phyloP scores from a whole-genome alignment of 768 basidiomycete species.

The Candolleomyces aberdarensis region DNA sequence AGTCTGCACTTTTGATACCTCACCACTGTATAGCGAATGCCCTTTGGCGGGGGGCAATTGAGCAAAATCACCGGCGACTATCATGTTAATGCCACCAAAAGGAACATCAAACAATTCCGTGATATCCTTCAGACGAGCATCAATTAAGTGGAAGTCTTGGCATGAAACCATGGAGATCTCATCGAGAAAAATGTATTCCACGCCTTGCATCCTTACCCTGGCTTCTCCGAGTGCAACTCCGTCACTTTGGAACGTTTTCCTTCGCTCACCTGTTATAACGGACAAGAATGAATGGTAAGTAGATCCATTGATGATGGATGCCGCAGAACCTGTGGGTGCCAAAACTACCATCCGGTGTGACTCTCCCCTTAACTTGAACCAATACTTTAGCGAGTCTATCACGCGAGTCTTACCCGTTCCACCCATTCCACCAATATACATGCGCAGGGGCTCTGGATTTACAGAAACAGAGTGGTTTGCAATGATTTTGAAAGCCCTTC shows the following conservation, averaged over 20 bases:
- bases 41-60: conserved; percentile 29
- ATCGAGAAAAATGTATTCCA: conserved; percentile 39
- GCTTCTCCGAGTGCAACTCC: not conserved
- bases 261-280: not conserved
- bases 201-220: conserved; percentile 14
- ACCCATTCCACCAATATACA: conserved; percentile 2
- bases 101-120: conserved; percentile 14
- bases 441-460: not conserved
- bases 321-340: conserved; percentile 19
- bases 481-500: not conserved
- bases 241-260: not conserved
- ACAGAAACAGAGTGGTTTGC: conserved; percentile 1
- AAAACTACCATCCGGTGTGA: not conserved
- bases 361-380: conserved; percentile 13
- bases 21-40: not conserved
- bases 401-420: not conserved
- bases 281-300: conserved; percentile 25
- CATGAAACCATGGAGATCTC: conserved; percentile 40
- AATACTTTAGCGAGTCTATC: conserved; percentile 20
- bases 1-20: not conserved
- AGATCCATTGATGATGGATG: conserved; percentile 16
- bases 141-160: conserved; percentile 24
- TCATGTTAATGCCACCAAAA: conserved; percentile 36
- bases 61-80: conserved; percentile 41
- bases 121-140: conserved; percentile 17